Percentiles rank a stretch among this genome's conserved stretches.
Conservation (phyloP, 2,329 filamentous ascomycete genomes). For the Lachnellula suecica region DNA sequence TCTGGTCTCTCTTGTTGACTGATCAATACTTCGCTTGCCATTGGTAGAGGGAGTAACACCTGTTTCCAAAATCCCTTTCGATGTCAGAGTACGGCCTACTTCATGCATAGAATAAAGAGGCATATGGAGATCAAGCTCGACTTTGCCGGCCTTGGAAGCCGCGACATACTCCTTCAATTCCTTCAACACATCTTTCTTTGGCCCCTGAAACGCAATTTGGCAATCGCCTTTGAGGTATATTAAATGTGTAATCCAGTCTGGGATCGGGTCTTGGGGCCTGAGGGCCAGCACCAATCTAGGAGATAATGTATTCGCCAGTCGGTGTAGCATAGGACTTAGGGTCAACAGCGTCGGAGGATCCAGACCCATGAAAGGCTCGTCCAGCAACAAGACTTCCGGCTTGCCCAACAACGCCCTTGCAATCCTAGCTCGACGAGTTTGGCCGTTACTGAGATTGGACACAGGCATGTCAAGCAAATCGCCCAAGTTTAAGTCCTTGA, state of each 20-base stretch:
- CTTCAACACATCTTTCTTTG: conserved; percentile 60
- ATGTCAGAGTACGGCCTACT: conserved; percentile 27
- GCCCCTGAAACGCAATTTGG: conserved; percentile 63
- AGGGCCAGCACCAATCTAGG: conserved; percentile 77
- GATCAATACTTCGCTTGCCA: background rate
- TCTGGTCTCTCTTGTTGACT: background rate
- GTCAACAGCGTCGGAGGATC: conserved; percentile 78
- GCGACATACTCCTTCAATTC: conserved; percentile 49
- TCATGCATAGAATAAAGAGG: conserved; percentile 27
- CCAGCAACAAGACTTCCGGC: conserved; percentile 80
- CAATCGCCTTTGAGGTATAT: conserved; percentile 69
- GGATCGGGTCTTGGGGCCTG: conserved; percentile 82
- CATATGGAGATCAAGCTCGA: conserved; percentile 13
- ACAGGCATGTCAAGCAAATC: conserved; percentile 78
- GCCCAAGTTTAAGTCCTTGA: conserved; percentile 67
- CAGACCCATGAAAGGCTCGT: conserved; percentile 95
- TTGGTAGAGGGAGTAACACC: background rate
- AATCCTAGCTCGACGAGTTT: conserved; percentile 83
- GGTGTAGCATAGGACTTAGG: conserved; percentile 69
- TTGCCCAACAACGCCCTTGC: conserved; percentile 77
- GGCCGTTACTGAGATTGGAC: conserved; percentile 88
- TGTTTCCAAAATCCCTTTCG: conserved; percentile 26
- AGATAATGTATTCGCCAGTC: conserved; percentile 62
- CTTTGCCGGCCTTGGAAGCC: conserved; percentile 21
- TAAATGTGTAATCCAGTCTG: conserved; percentile 87